Base-by-base conservation (phyloP, 2,329 filamentous ascomycete genomes). In the Sporothrix sp. region DNA sequence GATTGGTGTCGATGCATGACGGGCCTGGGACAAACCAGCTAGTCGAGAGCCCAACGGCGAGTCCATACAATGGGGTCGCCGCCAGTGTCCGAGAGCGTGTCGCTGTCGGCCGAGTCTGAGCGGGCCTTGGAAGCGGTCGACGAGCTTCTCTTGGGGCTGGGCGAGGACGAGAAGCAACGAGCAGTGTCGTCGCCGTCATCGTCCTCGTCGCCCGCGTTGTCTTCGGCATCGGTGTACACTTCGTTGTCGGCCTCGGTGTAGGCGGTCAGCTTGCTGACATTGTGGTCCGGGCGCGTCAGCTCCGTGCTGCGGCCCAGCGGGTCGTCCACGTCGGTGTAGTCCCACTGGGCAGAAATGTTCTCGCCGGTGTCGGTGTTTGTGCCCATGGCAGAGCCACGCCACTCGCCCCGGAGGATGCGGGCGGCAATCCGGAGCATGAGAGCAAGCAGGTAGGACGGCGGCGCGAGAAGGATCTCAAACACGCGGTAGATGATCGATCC, bases 341-440 rank as follows among this genome's bases (percentile, higher is more conserved):
- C 78, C 79, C 79, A 82, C 42, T 76, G 69, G 3, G 81, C 78
- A 2, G 74, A 72, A 23, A 79, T 75, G 52, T 66, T 63, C 58
- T 77, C 74, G 8, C 76, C 76, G 14, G 66, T 62, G 50, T 80
- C 76, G 28, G 71, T 71, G 48, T 72, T 68, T 27, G 43, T 53
- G 10, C 77, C 77, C 46, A 74, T 72, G 48, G 79, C 71, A 58
- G 76, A 66, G 55, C 78, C 84, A 60, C 77, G 70, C 82, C 76
- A 81, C 67, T 78, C 73, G 16, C 77, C 79, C 27, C 73, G 72
- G 1, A 82, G 76, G 55, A 95, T 87, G 55, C 79, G 81, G 0
- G 85, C 82, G 1, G 89, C 87, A 51, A 95, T 87, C 51, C 81
- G 81, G 4, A 95, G 75, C 74, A 95, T 89, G 36, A 95, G 71